A percentile compares a stretch with the other conserved stretches of the same genome.
phyloP scores from a whole-genome alignment of 2,329 filamentous ascomycete genomes.

The Zasmidium cellare region DNA sequence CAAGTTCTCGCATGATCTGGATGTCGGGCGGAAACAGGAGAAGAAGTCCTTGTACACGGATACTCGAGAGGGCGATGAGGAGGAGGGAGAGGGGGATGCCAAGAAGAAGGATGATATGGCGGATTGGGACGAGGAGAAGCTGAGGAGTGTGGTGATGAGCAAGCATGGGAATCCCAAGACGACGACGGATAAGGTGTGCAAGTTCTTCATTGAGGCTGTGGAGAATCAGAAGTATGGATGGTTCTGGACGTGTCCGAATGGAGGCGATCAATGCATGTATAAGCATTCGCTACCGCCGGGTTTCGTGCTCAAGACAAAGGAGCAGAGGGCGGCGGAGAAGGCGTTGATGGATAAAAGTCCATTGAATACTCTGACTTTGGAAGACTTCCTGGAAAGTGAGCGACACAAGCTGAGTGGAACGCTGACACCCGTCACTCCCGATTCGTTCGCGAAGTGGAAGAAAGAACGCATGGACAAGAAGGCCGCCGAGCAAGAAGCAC shows the following conservation, averaged over 20 bases:
- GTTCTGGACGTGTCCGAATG: constrained; percentile 98
- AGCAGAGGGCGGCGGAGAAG: constrained; percentile 93
- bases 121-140: constrained; percentile 96
- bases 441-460: constrained; percentile 96
- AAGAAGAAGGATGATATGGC: constrained; percentile 93
- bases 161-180: constrained; percentile 98
- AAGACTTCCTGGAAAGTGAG: constrained; percentile 96
- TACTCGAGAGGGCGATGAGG: constrained; percentile 69
- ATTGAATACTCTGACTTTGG: constrained; percentile 87
- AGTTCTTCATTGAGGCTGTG: constrained; percentile 94
- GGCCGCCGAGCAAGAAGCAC: constrained; percentile 86
- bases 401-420: constrained; percentile 90
- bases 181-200: constrained; percentile 98
- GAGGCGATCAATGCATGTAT: constrained; percentile 97
- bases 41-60: constrained; percentile 94
- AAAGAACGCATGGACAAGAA: constrained; percentile 93
- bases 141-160: constrained; percentile 83
- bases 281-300: constrained; percentile 92
- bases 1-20: constrained; percentile 93
- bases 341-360: constrained; percentile 94
- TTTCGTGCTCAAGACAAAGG: constrained; percentile 96
- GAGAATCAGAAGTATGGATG: constrained; percentile 99
- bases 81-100: constrained; percentile 64
- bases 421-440: constrained; percentile 88
- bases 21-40: constrained; percentile 84